These are phyloP conservation scores for Butyriboletus loyo DNA, from an alignment of 768 basidiomycete genomes.

Conservation along the genomic window DNA sequence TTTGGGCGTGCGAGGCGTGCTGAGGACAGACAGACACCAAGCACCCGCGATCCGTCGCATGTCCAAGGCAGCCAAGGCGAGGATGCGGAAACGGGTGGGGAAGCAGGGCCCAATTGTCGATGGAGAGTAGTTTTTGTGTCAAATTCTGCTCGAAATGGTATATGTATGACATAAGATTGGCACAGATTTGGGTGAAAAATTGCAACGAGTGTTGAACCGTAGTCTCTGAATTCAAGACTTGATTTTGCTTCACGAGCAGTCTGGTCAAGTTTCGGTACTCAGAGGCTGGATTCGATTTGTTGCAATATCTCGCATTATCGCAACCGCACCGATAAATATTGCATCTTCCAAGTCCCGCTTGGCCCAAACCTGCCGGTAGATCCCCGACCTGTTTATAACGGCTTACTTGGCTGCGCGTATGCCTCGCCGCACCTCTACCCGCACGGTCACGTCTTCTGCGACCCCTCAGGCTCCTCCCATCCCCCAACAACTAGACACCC, in stretches of 20 bases:
- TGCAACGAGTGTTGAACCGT: constrained; percentile 6
- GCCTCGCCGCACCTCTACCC: constrained; percentile 56
- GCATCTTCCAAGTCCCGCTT: constrained; percentile 18
- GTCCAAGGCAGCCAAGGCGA: constrained; percentile 54
- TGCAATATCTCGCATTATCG: constrained; percentile 23
- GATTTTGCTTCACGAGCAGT: constrained; percentile 11
- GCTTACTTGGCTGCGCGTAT: constrained; percentile 41
- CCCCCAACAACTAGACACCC: constrained; percentile 24
- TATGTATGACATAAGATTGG: constrained; percentile 23
- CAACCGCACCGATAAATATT: constrained; percentile 15
- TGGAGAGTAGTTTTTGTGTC: constrained; percentile 14
- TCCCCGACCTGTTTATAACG: constrained; percentile 39
- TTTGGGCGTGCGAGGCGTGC: background rate
- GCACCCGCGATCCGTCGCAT: constrained; percentile 49
- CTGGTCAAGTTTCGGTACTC: constrained; percentile 11
- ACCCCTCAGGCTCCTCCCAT: constrained; percentile 30
- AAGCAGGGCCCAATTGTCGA: constrained; percentile 24
- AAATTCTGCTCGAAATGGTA: constrained; percentile 8
- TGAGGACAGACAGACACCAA: constrained; percentile 50
- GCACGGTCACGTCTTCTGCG: constrained; percentile 31
- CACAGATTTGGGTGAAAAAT: constrained; percentile 17
- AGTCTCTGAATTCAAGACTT: constrained; percentile 1
- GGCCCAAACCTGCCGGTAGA: constrained; percentile 27
- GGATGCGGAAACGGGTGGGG: constrained; percentile 45
- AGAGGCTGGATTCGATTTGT: constrained; percentile 18